Conservation (phyloP, 805 yeast species). For the Diddensiella caesifluorescens region DNA sequence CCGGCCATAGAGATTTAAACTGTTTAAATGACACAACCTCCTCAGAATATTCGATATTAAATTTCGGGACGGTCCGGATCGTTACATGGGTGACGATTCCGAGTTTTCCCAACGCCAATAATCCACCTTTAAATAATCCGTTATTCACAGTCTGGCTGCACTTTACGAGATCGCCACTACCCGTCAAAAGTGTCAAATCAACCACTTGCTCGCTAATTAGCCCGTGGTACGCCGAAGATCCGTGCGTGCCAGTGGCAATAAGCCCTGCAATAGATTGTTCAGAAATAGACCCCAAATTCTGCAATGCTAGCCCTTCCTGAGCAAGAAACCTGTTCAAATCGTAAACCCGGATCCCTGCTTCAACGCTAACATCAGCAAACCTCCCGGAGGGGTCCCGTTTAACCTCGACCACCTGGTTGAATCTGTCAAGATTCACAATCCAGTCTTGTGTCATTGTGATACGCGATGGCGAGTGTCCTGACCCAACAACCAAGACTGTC, state of each 20-base stretch:
- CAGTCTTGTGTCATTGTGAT: conserved; percentile 84
- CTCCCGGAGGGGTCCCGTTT: conserved; percentile 23
- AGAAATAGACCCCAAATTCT: conserved; percentile 87
- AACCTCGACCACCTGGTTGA: conserved; percentile 46
- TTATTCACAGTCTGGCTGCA: conserved; percentile 62
- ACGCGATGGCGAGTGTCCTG: conserved; percentile 93
- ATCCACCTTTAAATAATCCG: conserved; percentile 72
- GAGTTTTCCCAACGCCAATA: conserved; percentile 82
- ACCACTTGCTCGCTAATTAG: conserved; percentile 84
- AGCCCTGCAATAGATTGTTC: conserved; percentile 95
- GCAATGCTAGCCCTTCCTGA: conserved; percentile 66
- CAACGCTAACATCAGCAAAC: conserved; percentile 87
- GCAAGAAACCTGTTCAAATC: conserved; percentile 67
- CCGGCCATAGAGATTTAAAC: conserved; percentile 62
- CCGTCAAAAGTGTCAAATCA: conserved; percentile 65
- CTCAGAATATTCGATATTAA: conserved; percentile 72
- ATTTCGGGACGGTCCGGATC: conserved; percentile 75
- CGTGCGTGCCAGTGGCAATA: conserved; percentile 95
- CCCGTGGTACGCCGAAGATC: conserved; percentile 91
- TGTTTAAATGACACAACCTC: conserved; percentile 77
- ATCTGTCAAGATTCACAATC: conserved; percentile 79
- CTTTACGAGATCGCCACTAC: conserved; percentile 63
- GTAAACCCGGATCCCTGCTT: conserved; percentile 80
- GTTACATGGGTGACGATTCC: conserved; percentile 88
- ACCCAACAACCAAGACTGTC: conserved; percentile 79